Conservation (phyloP, 495 filamentous ascomycete genomes). For the Penicillium manginii region DNA sequence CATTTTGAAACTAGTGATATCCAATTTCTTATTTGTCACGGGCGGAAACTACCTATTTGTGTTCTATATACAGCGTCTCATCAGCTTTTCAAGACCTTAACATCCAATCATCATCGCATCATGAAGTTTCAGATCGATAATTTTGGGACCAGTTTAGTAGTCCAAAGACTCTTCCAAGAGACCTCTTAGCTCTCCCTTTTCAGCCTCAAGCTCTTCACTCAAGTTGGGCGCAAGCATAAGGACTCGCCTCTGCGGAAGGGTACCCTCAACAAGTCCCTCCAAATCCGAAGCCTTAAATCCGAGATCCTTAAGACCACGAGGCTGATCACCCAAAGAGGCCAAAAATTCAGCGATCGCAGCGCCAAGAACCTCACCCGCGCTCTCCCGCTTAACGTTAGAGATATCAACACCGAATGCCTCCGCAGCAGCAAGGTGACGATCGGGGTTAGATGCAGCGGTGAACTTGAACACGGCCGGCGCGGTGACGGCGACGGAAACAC, state of each 20-base stretch:
- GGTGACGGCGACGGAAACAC: slow-evolving; percentile 92
- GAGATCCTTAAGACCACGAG: slow-evolving; percentile 78
- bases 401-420: slow-evolving; percentile 91
- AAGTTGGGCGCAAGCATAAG: slow-evolving; percentile 88
- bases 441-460: slow-evolving; percentile 86
- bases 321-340: slow-evolving; percentile 83
- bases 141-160: slow-evolving; percentile 41
- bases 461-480: slow-evolving; percentile 94
- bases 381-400: slow-evolving; percentile 79
- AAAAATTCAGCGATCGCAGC: slow-evolving; percentile 83
- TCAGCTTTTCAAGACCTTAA: background rate
- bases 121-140: background rate
- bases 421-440: slow-evolving; percentile 85
- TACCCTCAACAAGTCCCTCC: slow-evolving; percentile 85
- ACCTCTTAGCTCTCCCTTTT: slow-evolving; percentile 65
- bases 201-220: slow-evolving; percentile 62
- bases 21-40: slow-evolving; percentile 7
- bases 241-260: slow-evolving; percentile 87
- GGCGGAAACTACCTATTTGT: background rate
- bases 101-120: background rate
- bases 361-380: slow-evolving; percentile 82
- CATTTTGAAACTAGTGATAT: slow-evolving; percentile 10
- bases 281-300: slow-evolving; percentile 78
- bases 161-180: slow-evolving; percentile 70
- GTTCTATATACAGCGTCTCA: slow-evolving; percentile 9